Base-by-base conservation (phyloP, 192 early-diverging fungal species). In the Mortierella alpina region DNA sequence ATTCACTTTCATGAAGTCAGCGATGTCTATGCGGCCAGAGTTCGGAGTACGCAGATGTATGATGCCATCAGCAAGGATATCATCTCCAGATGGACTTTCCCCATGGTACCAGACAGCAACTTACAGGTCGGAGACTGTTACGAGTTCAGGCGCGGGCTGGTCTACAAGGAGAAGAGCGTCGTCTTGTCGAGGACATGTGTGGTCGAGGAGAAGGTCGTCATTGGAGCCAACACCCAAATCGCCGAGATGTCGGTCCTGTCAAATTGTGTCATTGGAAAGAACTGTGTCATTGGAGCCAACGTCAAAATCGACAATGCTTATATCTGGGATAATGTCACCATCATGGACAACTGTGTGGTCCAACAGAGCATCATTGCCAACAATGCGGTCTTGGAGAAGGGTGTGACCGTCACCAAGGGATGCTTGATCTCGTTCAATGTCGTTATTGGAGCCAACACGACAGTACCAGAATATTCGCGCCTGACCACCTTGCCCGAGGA, bases 61-160 rank as follows among this genome's bases (percentile, higher is more conserved):
- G 90, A 92, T 79, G 82, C 91, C 2, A 83, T 95, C 51, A 92
- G 92, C 72, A 91, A 93, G 68, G 97, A 99, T 83, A 84, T 99
- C 44, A 85, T 99, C 54, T 88, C 89, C 1, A 88, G 98, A 45
- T 97, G 96, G 96, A 89, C 93, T n/a, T 99, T 94, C 82, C 97
- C 98, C 9, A 85, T 99, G 73, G 93, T 95, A 5, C 96, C 96
- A 0, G 98, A 99, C 63, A 95, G 88, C 73, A 96, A 95, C 59
- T 82, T 94, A 6, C 86, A 90, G 59, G 84, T 84, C 11, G 92
- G 87, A 1, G 86, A 91, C 53, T 76, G 85, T 20, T 97, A 97
- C 82, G 88, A 87, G 46, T 91, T 91, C 83, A 74, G 86, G 44
- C 90, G 93, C 50, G 94, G 94, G 17, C 87, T 94, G 48, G 93